Base-by-base conservation (phyloP, 495 filamentous ascomycete species). In the Penicillium simplicissimum region DNA sequence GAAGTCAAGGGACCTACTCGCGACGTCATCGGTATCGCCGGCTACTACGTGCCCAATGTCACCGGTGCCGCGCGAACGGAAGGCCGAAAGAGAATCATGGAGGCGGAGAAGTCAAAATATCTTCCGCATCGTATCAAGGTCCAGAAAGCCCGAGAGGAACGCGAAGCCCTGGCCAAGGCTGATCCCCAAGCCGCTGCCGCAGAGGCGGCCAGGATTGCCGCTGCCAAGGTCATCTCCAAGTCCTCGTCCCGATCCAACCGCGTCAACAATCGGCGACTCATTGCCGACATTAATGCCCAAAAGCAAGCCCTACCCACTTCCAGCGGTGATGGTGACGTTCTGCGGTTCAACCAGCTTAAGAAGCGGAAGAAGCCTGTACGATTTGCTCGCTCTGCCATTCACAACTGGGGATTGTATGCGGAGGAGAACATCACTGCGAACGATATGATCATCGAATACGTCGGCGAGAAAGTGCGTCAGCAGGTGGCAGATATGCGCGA, bases 401-500 rank as follows among this genome's bases (percentile, higher is more conserved):
- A 99, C 74, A 97, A 97, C 69, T 99, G 95, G 95, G 95, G 95
- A 33, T 77, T 99, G 40, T 99, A 98, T 68, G 93, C 95, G 8
- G 93, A 97, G 81, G 94, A 98, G 75, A 94, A 96, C 67, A 99
- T 99, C 60, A 82, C 91, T 33, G 92, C 92, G 65, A 96, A 97
- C 71, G 95, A 99, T 74, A 97, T 99, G 93, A 99, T 99, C 69
- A 99, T 99, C 70, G 95, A 99, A 77, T 99, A 99, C 71, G 95
- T 99, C 17, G 95, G 95, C 57, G 96, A 99, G 75, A 96, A 95
- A 69, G 92, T 99, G 13, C 87, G 95, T 52, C 95, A 98, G 74
- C 90, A 93, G 71, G 93, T 99, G 61, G 93, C 95, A 4, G 94
- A 99, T 65, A 87, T 98, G 76, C 87, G 95, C 53, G 95, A 99